Base-by-base conservation (phyloP, 1,284 basidiomycete genomes). In the Ceratobasidium sp. region DNA sequence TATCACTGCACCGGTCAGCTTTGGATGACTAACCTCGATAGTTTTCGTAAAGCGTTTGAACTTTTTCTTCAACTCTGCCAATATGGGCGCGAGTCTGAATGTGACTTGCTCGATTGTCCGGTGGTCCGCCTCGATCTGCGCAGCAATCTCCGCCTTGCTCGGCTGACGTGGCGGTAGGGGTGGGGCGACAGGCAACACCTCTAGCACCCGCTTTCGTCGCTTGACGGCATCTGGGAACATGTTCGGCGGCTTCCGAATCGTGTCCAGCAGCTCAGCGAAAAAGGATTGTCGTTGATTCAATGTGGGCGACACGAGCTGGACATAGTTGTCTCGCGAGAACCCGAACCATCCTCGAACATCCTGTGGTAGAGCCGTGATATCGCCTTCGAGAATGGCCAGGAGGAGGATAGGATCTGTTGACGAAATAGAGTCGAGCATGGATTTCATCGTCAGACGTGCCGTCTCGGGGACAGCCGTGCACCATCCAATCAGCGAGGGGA, bases 331-430 rank as follows among this genome's bases (percentile, higher is more conserved):
- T 67, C 91, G 90, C 2, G 91, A 87, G 77, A 87, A 86, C 0
- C 97, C 97, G 83, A 99, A 99, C 98, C 98, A 99, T 0, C 89
- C 87, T 55, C 92, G 91, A 20, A 99, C 95, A 81, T 99, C 98
- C 0, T 86, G 85, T 0, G 97, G 95, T 0, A 99, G 87, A 2
- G 91, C 88, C 1, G 86, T 83, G 81, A 95, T 91, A 0, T 89
- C 85, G 0, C 93, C 95, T 80, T 99, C 97, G 6, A 95, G 92
- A 28, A 99, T 89, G 15, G 94, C 97, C 5, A 99, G 89, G 0
- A 99, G 88, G 44, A 99, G 90, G 15, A 99, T 91, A 0, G 97
- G 97, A 83, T 99, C 98, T 0, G 95, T 95, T 0, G 97, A 93
- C 0, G 94, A 88, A 1, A 99, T 89, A 3, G 95, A 93, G 82